Evolutionary conservation across 2,329 filamentous ascomycete species (phyloP).

Genomic region (Elsinoe batatas): DNA sequence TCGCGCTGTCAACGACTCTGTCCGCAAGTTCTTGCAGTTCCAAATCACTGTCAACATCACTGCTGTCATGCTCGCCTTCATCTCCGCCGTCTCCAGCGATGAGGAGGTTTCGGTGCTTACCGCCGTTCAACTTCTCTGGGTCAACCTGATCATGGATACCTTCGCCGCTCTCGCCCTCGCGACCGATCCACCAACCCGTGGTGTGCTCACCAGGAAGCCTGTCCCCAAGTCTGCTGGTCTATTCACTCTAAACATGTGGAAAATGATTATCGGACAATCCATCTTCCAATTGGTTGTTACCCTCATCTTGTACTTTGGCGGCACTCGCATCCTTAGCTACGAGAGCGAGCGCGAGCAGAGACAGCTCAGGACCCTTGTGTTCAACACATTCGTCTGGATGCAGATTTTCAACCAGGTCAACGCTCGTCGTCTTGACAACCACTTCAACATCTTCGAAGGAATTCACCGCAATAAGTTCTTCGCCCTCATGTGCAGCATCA

Average conservation of each 20-base stretch:
- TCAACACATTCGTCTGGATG: conserved; percentile 99
- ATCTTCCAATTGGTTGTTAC: conserved; percentile 76
- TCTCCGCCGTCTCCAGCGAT: conserved; percentile 66
- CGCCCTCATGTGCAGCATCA: conserved; percentile 70
- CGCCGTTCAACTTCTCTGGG: conserved; percentile 88
- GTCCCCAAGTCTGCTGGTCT: conserved; percentile 63
- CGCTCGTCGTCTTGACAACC: conserved; percentile 88
- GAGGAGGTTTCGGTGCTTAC: conserved; percentile 67
- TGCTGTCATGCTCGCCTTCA: conserved; percentile 76
- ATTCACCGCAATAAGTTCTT: conserved; percentile 82
- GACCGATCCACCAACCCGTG: conserved; percentile 78
- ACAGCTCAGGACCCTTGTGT: conserved; percentile 71
- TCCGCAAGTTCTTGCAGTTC: conserved; percentile 52
- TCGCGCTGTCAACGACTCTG: conserved; percentile 47
- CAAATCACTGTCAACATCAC: conserved; percentile 87
- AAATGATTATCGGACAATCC: conserved; percentile 93
- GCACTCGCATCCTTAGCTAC: conserved; percentile 46
- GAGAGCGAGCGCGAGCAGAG: conserved; percentile 33
- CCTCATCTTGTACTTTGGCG: conserved; percentile 66
- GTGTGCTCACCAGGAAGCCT: conserved; percentile 70
- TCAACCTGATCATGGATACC: conserved; percentile 96
- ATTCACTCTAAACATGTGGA: conserved; percentile 93
- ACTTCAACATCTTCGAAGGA: conserved; percentile 91
- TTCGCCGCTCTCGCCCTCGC: conserved; percentile 82
- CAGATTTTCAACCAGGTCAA: conserved; percentile 99